These are phyloP conservation scores for Schrenkiella parvula DNA, from an alignment of 345 rosid species.

Conservation along the genomic window DNA sequence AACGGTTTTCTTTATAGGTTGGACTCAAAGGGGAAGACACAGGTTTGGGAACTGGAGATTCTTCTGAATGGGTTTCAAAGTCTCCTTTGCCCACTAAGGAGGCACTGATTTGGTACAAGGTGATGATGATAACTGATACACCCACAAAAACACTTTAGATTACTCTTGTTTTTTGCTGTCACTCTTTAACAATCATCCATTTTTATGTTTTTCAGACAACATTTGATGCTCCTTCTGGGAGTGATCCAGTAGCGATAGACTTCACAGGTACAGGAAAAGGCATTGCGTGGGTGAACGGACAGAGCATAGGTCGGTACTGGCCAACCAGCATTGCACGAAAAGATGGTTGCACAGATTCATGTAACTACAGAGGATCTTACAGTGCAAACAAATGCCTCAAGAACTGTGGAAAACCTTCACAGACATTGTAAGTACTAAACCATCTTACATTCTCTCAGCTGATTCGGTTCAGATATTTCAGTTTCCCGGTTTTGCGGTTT, in stretches of 20 bases:
- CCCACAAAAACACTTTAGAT: background rate
- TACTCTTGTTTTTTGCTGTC: background rate
- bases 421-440: slow-evolving; percentile 59
- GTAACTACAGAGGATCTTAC: slow-evolving; percentile 77
- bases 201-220: slow-evolving; percentile 46
- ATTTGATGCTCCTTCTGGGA: slow-evolving; percentile 65
- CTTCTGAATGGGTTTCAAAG: slow-evolving; percentile 66
- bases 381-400: slow-evolving; percentile 68
- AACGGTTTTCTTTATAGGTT: slow-evolving; percentile 38
- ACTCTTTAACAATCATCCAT: background rate
- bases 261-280: slow-evolving; percentile 93
- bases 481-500: background rate
- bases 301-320: slow-evolving; percentile 96
- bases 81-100: slow-evolving; percentile 67
- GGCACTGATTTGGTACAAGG: slow-evolving; percentile 96
- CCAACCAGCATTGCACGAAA: slow-evolving; percentile 51
- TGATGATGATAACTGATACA: slow-evolving; percentile 21
- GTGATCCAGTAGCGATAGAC: slow-evolving; percentile 73
- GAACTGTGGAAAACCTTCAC: slow-evolving; percentile 87
- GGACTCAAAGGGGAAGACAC: slow-evolving; percentile 90
- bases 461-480: background rate
- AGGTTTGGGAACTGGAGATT: slow-evolving; percentile 58
- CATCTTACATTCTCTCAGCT: background rate
- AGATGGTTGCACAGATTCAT: slow-evolving; percentile 59
- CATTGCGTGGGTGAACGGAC: slow-evolving; percentile 95